These are phyloP conservation scores for Trichosporon asahii DNA, from an alignment of 1,284 basidiomycete species.

Conservation along the genomic window DNA sequence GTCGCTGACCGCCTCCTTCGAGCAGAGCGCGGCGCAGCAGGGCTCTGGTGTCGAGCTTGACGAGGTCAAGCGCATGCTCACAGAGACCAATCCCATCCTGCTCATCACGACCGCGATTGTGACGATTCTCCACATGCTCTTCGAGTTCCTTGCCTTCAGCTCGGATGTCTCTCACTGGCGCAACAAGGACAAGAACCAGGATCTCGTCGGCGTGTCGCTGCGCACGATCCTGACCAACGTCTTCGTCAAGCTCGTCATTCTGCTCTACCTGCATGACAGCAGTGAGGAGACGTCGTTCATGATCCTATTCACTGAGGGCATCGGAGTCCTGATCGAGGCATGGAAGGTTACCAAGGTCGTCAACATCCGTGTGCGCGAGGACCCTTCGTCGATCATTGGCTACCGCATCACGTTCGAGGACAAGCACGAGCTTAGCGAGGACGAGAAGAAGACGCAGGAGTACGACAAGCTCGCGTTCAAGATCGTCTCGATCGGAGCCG, in stretches of 20 bases:
- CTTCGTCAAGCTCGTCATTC: constrained; percentile 80
- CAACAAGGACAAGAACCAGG: constrained; percentile 77
- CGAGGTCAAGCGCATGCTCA: constrained; percentile 86
- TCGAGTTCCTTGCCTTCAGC: constrained; percentile 93
- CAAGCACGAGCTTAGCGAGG: constrained; percentile 87
- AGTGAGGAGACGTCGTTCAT: constrained; percentile 92
- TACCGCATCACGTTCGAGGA: constrained; percentile 79
- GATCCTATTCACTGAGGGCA: constrained; percentile 84
- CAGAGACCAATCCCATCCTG: constrained; percentile 92
- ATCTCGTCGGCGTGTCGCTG: constrained; percentile 57
- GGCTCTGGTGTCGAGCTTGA: constrained; percentile 70
- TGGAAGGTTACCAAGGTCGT: constrained; percentile 87
- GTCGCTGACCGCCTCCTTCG: constrained; percentile 72
- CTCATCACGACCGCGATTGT: constrained; percentile 69
- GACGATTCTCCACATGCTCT: constrained; percentile 79
- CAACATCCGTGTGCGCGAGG: constrained; percentile 66
- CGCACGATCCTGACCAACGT: constrained; percentile 86
- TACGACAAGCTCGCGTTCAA: constrained; percentile 57
- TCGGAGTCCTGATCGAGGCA: constrained; percentile 84
- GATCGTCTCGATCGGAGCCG: constrained; percentile 80
- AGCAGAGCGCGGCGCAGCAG: constrained; percentile 68
- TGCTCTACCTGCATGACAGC: constrained; percentile 92
- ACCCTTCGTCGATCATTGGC: constrained; percentile 65
- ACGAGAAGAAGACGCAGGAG: constrained; percentile 98
- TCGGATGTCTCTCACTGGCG: constrained; percentile 93